phyloP scores from a whole-genome alignment of 75 land plant genomes.

The Selaginella moellendorffii region DNA sequence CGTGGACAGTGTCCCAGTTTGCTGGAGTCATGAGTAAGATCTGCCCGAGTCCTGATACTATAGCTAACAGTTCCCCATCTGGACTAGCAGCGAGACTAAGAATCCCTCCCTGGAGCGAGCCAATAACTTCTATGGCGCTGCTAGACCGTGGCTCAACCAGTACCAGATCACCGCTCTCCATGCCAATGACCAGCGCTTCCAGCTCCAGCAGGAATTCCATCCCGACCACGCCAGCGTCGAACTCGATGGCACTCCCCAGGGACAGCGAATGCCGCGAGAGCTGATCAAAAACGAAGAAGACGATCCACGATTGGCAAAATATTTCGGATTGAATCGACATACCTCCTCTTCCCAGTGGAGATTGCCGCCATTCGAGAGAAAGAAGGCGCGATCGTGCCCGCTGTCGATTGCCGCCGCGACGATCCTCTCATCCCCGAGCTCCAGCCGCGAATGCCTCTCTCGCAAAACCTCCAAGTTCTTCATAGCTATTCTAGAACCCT shows the following conservation, averaged over 20 bases:
- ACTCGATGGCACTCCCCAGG: no score
- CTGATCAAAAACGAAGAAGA: no score
- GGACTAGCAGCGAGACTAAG: slow-evolving; percentile 67
- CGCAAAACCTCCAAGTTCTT: slow-evolving; percentile 42
- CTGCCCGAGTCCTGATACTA: slow-evolving; percentile 60
- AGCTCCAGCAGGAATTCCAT: slow-evolving; percentile 77
- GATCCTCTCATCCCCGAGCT: slow-evolving; percentile 22
- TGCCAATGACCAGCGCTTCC: slow-evolving; percentile 58
- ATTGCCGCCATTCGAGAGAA: background rate
- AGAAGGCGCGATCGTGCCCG: slow-evolving; percentile 2
- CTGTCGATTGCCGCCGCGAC: slow-evolving; percentile 5
- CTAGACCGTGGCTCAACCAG: slow-evolving; percentile 28
- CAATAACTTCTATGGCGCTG: slow-evolving; percentile 58
- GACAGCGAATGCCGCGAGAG: slow-evolving; percentile 23
- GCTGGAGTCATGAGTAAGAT: slow-evolving; percentile 73
- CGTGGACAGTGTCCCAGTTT: slow-evolving; percentile 90
- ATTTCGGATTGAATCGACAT: no score
- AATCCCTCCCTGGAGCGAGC: slow-evolving; percentile 74
- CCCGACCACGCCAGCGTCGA: slow-evolving; percentile 37
- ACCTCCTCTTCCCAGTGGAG: no score
- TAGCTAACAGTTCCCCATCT: slow-evolving; percentile 84
- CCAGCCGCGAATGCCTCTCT: slow-evolving; percentile 16
- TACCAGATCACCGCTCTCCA: slow-evolving; percentile 39
- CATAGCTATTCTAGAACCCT: slow-evolving; percentile 19
- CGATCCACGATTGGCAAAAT: no score